phyloP scores from a whole-genome alignment of 2,329 filamentous ascomycete genomes.

The Nannizziopsis barbatae region DNA sequence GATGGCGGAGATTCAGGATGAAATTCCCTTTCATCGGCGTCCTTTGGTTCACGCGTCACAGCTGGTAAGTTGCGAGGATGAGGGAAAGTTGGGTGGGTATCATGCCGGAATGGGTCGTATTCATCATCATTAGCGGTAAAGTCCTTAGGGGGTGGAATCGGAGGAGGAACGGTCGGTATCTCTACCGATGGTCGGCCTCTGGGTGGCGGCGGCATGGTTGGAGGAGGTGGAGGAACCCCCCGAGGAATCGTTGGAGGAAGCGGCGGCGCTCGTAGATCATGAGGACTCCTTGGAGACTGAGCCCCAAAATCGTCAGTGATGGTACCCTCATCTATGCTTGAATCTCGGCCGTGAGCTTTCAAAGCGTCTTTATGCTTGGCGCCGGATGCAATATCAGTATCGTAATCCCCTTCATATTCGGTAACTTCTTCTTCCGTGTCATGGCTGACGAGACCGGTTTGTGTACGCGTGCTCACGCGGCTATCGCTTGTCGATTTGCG shows the following conservation, averaged over 20 bases:
- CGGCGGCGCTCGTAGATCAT: conserved; percentile 38
- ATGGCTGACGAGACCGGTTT: conserved; percentile 40
- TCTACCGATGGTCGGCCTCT: conserved; percentile 54
- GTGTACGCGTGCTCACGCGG: conserved; percentile 30
- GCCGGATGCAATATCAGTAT: conserved; percentile 91
- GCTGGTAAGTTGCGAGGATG: conserved; percentile 18
- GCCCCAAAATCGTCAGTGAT: conserved; percentile 44
- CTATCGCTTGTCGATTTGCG: conserved; percentile 51
- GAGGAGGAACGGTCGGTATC: conserved; percentile 56
- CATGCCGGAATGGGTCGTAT: conserved; percentile 44
- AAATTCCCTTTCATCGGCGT: conserved; percentile 36
- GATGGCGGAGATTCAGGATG: conserved; percentile 35
- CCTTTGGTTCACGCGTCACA: conserved; percentile 20
- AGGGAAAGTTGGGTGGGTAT: conserved; percentile 19
- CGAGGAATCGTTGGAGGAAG: conserved; percentile 48
- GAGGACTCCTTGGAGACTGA: conserved; percentile 36
- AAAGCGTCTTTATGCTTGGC: conserved; percentile 89
- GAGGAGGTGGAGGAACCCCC: conserved; percentile 54
- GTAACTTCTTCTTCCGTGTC: conserved; percentile 70
- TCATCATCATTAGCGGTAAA: conserved; percentile 42
- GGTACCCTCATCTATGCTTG: conserved; percentile 60
- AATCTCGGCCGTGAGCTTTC: conserved; percentile 66
- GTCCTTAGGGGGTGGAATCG: conserved; percentile 42
- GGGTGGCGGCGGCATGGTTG: conserved; percentile 47
- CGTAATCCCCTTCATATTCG: conserved; percentile 95